These are phyloP conservation scores for Tetradesmus lagerheimii DNA, from an alignment of 139 green algal species.

Conservation along the genomic window DNA sequence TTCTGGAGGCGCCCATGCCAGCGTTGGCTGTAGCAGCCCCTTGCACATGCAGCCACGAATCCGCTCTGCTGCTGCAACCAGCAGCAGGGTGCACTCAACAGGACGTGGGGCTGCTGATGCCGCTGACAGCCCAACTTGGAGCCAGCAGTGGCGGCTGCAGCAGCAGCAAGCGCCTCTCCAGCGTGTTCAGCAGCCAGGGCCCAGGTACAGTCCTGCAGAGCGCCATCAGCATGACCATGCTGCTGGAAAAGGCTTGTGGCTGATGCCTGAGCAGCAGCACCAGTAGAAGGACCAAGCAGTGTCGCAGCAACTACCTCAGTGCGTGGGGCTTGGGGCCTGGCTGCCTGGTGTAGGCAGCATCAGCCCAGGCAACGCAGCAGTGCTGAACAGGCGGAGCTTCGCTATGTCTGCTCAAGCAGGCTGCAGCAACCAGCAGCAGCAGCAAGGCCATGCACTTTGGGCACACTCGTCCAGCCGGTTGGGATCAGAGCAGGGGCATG, in stretches of 20 bases:
- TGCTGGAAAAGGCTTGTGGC: background rate
- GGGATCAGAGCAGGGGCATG: too few species aligned
- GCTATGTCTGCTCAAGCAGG: background rate
- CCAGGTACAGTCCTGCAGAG: background rate
- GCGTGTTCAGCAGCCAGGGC: background rate
- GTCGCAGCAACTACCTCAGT: background rate
- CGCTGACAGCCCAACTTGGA: background rate
- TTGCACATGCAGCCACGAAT: background rate
- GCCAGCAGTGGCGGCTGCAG: conserved; percentile 3
- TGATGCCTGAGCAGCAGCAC: background rate
- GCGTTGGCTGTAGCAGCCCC: background rate
- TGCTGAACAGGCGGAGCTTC: background rate
- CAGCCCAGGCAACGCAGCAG: background rate
- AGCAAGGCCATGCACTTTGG: background rate
- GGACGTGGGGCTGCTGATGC: background rate
- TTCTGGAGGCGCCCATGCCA: background rate
- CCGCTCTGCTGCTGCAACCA: background rate
- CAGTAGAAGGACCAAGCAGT: background rate
- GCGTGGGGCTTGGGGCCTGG: background rate
- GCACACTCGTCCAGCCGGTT: too few species aligned
- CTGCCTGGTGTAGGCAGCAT: background rate
- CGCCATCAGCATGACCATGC: background rate
- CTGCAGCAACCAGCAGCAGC: background rate
- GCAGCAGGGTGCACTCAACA: background rate
- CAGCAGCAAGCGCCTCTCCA: background rate